Percentiles rank a stretch among this genome's conserved stretches.
These are phyloP conservation scores for Orbilia javanica DNA, from an alignment of 2,329 filamentous ascomycete species.

Conservation along the genomic window DNA sequence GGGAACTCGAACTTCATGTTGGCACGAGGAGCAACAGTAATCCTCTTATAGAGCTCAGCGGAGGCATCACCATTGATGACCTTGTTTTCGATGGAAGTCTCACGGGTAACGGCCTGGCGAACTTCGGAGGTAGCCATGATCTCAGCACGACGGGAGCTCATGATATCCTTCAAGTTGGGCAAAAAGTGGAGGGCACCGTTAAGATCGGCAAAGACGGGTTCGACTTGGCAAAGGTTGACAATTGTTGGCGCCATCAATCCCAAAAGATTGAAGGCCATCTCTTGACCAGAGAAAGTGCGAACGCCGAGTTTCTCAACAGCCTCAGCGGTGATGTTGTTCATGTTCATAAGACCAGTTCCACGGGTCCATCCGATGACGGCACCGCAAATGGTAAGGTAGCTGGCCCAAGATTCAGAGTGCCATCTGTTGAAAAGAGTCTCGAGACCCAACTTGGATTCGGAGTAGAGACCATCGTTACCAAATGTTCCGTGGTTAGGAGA, in stretches of 20 bases:
- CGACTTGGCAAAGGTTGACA: slow-evolving; percentile 92
- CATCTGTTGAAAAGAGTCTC: slow-evolving; percentile 99
- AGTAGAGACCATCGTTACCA: slow-evolving; percentile 96
- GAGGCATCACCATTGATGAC: slow-evolving; percentile 94
- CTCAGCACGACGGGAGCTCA: slow-evolving; percentile 92
- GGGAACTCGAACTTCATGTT: slow-evolving; percentile 99
- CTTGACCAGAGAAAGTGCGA: slow-evolving; percentile 97
- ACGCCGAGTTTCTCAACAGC: slow-evolving; percentile 97
- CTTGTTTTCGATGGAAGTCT: slow-evolving; percentile 96
- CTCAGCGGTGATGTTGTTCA: slow-evolving; percentile 97
- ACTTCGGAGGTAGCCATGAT: slow-evolving; percentile 96
- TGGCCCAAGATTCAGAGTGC: slow-evolving; percentile 97
- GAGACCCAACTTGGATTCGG: slow-evolving; percentile 95
- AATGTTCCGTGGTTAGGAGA: slow-evolving; percentile 99
- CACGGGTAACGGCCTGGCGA: slow-evolving; percentile 91
- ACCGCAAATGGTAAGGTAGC: slow-evolving; percentile 97
- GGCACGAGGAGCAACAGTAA: slow-evolving; percentile 89
- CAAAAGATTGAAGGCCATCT: slow-evolving; percentile 99
- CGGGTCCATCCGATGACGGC: slow-evolving; percentile 99
- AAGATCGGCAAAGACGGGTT: slow-evolving; percentile 96
- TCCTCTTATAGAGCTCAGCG: slow-evolving; percentile 93
- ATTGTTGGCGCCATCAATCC: slow-evolving; percentile 95
- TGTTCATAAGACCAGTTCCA: slow-evolving; percentile 96
- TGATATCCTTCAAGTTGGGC: slow-evolving; percentile 91
- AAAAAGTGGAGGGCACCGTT: slow-evolving; percentile 99